phyloP scores from a whole-genome alignment of 2,329 filamentous ascomycete species.

The Diaporthe longicolla region DNA sequence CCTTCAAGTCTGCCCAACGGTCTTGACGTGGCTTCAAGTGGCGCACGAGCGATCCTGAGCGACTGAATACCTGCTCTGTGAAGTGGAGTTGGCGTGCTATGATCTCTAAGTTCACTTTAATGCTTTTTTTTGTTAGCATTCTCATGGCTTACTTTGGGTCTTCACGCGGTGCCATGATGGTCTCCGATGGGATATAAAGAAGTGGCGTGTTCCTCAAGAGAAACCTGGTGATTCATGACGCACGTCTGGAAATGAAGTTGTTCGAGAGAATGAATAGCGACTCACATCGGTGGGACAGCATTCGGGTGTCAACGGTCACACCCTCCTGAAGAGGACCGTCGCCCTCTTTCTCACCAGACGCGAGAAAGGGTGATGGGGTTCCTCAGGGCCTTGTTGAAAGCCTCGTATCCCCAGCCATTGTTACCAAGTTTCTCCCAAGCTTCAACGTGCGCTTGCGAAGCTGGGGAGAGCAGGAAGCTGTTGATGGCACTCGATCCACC shows the following conservation, averaged over 20 bases:
- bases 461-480: constrained; percentile 40
- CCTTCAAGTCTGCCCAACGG: not conserved
- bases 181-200: too few species aligned
- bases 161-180: too few species aligned
- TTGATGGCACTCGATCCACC: constrained; percentile 46
- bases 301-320: too few species aligned
- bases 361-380: constrained; percentile 3
- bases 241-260: too few species aligned
- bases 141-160: too few species aligned
- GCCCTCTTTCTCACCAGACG: not conserved
- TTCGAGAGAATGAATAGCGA: too few species aligned
- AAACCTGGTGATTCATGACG: too few species aligned
- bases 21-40: constrained; percentile 21
- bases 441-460: constrained; percentile 40
- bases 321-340: constrained; percentile 26
- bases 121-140: not conserved
- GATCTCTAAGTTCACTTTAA: constrained; percentile 5
- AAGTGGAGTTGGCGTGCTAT: constrained; percentile 31
- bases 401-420: constrained; percentile 42
- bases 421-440: constrained; percentile 44
- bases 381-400: constrained; percentile 21
- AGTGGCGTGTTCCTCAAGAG: too few species aligned
- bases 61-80: not conserved
- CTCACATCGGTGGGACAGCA: too few species aligned
- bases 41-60: constrained; percentile 11